phyloP scores from a whole-genome alignment of 2,329 filamentous ascomycete genomes.

The Xylariaceae sp. region DNA sequence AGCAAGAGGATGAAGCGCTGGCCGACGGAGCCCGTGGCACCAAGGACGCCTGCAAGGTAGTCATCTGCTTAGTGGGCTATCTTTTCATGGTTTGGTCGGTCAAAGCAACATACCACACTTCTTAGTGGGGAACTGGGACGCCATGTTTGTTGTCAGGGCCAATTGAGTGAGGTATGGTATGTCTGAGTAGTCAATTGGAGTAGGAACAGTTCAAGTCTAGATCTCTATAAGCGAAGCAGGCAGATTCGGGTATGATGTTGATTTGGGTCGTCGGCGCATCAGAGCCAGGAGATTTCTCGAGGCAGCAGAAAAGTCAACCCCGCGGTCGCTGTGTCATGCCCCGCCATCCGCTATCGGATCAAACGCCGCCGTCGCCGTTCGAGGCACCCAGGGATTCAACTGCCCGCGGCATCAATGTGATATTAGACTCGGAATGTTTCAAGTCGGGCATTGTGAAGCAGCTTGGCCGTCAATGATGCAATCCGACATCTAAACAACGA shows the following conservation, averaged over 20 bases:
- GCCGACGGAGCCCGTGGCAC: slow-evolving; percentile 89
- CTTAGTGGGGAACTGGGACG: slow-evolving; percentile 48
- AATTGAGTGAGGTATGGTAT: slow-evolving; percentile 3
- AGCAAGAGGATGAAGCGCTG: slow-evolving; percentile 94
- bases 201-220: neutral
- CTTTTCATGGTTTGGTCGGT: neutral
- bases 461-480: no score
- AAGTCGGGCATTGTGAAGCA: no score
- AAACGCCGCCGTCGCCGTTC: slow-evolving; percentile 67
- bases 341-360: slow-evolving; percentile 45
- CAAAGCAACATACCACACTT: slow-evolving; percentile 49
- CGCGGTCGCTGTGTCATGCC: slow-evolving; percentile 14
- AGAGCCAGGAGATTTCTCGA: neutral
- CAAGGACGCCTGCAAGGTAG: slow-evolving; percentile 59
- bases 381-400: no score
- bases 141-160: slow-evolving; percentile 18
- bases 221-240: neutral
- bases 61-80: neutral
- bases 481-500: no score
- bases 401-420: no score
- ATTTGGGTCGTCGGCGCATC: no score
- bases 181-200: neutral
- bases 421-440: no score
- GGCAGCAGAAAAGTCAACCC: slow-evolving; percentile 16
- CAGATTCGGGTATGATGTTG: neutral